Percentiles rank a stretch among this genome's conserved stretches.
phyloP scores from a whole-genome alignment of 1,284 basidiomycete genomes.

The Ganoderma lingzhi region DNA sequence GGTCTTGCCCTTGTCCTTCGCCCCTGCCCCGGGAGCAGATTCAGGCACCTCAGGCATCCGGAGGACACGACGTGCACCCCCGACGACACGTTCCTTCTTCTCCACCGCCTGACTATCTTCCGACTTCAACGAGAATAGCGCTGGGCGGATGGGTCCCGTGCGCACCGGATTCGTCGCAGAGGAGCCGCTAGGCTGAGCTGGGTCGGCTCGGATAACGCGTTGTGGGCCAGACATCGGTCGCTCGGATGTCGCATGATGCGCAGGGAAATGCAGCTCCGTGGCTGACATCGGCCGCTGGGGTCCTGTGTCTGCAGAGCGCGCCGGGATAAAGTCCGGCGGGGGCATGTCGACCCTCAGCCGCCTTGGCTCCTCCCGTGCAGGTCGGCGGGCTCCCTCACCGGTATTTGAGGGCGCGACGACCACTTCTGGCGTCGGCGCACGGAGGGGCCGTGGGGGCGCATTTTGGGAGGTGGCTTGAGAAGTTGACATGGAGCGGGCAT shows the following conservation, averaged over 20 bases:
- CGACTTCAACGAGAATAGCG: constrained; percentile 19
- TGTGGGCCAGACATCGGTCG: constrained; percentile 25
- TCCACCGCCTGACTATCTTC: constrained; percentile 13
- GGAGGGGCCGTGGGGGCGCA: constrained; percentile 20
- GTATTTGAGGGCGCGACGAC: not conserved
- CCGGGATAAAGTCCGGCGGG: constrained; percentile 35
- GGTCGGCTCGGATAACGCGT: constrained; percentile 23
- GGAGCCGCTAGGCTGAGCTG: not conserved
- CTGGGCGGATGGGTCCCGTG: constrained; percentile 28
- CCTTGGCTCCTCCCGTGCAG: constrained; percentile 22
- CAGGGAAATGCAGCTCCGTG: constrained; percentile 24
- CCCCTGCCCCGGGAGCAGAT: constrained; percentile 4
- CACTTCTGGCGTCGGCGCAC: constrained; percentile 26
- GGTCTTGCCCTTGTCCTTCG: constrained; percentile 17
- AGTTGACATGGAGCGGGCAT: constrained; percentile 22
- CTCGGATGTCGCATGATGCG: constrained; percentile 17
- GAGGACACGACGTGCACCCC: constrained; percentile 36
- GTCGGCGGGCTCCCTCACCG: constrained; percentile 17
- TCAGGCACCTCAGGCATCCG: constrained; percentile 21
- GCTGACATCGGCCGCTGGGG: constrained; percentile 25
- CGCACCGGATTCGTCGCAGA: constrained; percentile 11
- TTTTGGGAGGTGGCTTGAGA: constrained; percentile 21
- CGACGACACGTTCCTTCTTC: constrained; percentile 31
- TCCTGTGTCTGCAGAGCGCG: constrained; percentile 19
- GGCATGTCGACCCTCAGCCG: constrained; percentile 34